Conservation (phyloP, 78 protist genomes). For the Anaeramoeba ignava region DNA sequence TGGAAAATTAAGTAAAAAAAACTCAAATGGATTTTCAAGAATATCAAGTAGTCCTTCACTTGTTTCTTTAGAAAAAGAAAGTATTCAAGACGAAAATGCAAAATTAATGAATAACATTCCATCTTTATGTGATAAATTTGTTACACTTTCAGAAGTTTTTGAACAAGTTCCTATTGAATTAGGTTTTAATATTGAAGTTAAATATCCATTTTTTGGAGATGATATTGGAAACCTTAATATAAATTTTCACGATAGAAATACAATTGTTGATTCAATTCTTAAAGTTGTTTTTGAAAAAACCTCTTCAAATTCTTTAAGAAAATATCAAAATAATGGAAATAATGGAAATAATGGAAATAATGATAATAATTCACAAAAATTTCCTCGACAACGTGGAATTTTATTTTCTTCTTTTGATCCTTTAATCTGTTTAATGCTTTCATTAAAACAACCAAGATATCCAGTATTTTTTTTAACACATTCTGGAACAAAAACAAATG, state of each 20-base stretch:
- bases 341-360: no score
- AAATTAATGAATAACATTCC: no score
- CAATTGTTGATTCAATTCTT: background rate
- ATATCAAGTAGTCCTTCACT: no score
- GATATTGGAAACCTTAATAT: background rate
- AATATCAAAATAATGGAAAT: no score
- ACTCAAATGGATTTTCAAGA: no score
- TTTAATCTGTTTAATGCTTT: constrained; percentile 26
- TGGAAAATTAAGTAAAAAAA: no score
- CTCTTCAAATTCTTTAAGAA: no score
- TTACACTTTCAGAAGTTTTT: background rate
- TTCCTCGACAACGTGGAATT: constrained; percentile 32
- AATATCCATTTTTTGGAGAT: background rate
- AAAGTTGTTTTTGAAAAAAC: background rate
- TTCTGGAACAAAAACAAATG: constrained; percentile 45
- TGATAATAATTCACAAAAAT: no score
- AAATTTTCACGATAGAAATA: background rate
- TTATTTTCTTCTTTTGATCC: constrained; percentile 58
- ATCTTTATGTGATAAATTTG: background rate
- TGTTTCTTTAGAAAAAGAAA: no score
- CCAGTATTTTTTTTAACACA: constrained; percentile 55
- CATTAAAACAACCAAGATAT: constrained; percentile 46
- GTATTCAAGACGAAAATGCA: no score
- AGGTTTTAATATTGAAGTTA: background rate
- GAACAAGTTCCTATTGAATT: background rate